Percentiles rank a stretch among this genome's conserved stretches.
Conservation (phyloP, 208 protist species). For the Acanthamoeba healyi region DNA sequence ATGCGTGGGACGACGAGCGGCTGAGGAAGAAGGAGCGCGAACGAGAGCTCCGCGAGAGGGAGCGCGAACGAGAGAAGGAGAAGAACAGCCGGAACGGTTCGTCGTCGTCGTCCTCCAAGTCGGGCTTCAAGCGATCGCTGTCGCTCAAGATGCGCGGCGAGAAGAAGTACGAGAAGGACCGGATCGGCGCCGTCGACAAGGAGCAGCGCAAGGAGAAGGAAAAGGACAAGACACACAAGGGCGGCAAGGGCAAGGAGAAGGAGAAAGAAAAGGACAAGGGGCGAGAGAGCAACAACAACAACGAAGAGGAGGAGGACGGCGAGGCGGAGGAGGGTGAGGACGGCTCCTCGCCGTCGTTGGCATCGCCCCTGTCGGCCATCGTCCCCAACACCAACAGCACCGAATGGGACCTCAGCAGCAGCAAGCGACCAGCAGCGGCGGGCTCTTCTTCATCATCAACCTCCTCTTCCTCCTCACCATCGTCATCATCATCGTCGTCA, state of each 20-base stretch:
- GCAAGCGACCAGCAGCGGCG: neutral
- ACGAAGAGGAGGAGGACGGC: neutral
- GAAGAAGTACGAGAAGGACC: constrained; percentile 68
- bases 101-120: constrained; percentile 23
- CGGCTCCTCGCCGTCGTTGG: neutral
- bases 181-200: constrained; percentile 3
- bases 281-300: neutral
- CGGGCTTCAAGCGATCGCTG: constrained; percentile 58
- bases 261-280: neutral
- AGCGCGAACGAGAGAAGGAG: neutral
- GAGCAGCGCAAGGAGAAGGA: neutral
- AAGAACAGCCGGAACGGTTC: neutral
- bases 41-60: neutral
- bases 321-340: neutral
- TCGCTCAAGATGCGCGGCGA: constrained; percentile 69
- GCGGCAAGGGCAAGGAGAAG: neutral
- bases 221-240: neutral
- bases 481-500: neutral
- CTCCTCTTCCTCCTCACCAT: neutral
- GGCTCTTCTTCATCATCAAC: too few species aligned
- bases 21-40: constrained; percentile 41
- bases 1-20: constrained; percentile 4
- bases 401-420: neutral
- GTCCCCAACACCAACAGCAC: neutral
- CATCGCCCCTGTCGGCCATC: neutral